Conservation (phyloP, 768 basidiomycete genomes). For the Suillus sp. region DNA sequence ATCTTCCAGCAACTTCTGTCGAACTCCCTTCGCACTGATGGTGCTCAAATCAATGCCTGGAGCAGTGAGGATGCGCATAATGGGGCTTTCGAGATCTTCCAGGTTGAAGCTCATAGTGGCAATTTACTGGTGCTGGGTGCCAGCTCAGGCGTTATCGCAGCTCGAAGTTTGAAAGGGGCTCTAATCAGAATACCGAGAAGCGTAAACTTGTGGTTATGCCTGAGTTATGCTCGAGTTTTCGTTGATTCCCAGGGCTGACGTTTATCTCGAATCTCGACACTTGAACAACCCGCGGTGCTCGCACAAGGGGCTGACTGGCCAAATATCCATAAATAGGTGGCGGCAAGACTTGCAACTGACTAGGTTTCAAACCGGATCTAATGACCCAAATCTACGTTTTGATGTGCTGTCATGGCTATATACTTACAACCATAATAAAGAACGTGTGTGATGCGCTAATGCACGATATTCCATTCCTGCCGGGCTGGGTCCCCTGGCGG, state of each 20-base stretch:
- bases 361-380: neutral
- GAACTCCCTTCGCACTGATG: conserved; percentile 88
- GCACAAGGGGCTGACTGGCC: neutral
- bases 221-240: neutral
- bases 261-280: conserved; percentile 7
- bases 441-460: conserved; percentile 33
- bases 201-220: neutral
- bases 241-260: conserved; percentile 9
- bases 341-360: neutral
- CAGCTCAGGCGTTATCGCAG: conserved; percentile 6
- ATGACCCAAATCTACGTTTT: neutral
- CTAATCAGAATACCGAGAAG: conserved; percentile 1
- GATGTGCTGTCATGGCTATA: neutral
- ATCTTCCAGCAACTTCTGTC: conserved; percentile 63
- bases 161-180: neutral
- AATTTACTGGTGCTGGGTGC: conserved; percentile 5
- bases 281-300: conserved; percentile 2
- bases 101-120: conserved; percentile 54
- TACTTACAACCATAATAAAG: neutral
- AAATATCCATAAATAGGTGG: conserved; percentile 2
- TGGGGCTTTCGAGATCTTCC: conserved; percentile 55
- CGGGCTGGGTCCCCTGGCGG: conserved; percentile 64
- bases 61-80: conserved; percentile 70
- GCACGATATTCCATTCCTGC: conserved; percentile 65
- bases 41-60: conserved; percentile 77